Conservation (phyloP, 257 asterid species). For the Solanum etuberosum region DNA sequence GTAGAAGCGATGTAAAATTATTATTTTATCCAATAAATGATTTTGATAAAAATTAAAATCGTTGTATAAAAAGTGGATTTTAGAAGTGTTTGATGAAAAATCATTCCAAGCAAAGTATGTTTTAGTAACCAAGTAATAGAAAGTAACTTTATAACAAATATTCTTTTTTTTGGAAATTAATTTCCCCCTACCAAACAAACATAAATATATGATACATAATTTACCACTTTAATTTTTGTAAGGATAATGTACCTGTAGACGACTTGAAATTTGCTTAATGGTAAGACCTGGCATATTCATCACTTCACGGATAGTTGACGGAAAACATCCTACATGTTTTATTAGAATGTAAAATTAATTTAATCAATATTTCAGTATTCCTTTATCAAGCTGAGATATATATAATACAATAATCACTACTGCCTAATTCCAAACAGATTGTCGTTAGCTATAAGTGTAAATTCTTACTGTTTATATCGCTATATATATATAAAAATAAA, state of each 20-base stretch:
- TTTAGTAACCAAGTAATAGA: too few relatives aligned
- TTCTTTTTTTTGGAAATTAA: too few relatives aligned
- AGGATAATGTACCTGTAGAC: too few relatives aligned
- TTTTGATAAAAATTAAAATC: background rate
- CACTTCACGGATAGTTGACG: background rate
- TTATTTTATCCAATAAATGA: too few relatives aligned
- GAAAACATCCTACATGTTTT: background rate
- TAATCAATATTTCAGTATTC: background rate
- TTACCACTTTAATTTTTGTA: too few relatives aligned
- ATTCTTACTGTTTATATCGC: background rate
- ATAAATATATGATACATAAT: too few relatives aligned
- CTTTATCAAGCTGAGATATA: background rate
- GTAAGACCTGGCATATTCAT: slow-evolving; percentile 19
- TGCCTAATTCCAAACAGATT: background rate
- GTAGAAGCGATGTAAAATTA: background rate
- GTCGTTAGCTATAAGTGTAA: background rate
- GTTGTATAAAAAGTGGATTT: too few relatives aligned
- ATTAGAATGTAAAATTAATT: background rate
- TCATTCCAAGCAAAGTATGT: too few relatives aligned
- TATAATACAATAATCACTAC: background rate
- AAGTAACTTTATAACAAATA: too few relatives aligned
- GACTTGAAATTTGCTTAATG: background rate
- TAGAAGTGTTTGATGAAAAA: too few relatives aligned
- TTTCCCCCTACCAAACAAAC: too few relatives aligned
- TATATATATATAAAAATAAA: background rate